Evolutionary conservation across 805 yeast species (phyloP).

Genomic region (Clavispora carvajalis): DNA sequence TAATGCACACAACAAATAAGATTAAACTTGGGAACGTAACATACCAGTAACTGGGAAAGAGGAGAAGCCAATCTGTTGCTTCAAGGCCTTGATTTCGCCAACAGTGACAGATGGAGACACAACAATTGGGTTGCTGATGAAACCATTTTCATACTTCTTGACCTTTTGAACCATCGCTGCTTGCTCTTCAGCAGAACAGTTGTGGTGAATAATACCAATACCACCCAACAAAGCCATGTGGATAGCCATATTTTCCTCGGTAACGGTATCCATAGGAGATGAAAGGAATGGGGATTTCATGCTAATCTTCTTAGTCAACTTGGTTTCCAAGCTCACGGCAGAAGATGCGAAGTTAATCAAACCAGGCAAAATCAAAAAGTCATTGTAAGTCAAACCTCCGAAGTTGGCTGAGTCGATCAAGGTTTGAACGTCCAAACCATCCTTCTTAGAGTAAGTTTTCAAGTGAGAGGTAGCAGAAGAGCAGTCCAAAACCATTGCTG

Average conservation of each 20-base stretch:
- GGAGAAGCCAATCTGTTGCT: conserved; percentile 77
- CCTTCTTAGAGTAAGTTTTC: conserved; percentile 60
- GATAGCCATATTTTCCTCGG: conserved; percentile 96
- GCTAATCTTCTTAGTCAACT: conserved; percentile 85
- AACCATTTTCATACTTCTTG: conserved; percentile 95
- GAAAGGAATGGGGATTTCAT: conserved; percentile 93
- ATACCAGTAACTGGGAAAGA: conserved; percentile 99
- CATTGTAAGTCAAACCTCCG: conserved; percentile 98
- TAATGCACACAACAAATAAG: not conserved
- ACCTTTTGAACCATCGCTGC: conserved; percentile 98
- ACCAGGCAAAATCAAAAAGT: conserved; percentile 92
- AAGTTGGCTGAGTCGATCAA: conserved; percentile 85
- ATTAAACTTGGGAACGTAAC: conserved; percentile 32
- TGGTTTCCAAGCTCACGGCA: conserved; percentile 72
- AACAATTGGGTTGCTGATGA: conserved; percentile 90
- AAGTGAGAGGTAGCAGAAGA: conserved; percentile 66
- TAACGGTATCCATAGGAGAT: conserved; percentile 99
- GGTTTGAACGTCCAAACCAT: conserved; percentile 78
- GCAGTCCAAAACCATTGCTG: conserved; percentile 32
- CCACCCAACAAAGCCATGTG: conserved; percentile 98
- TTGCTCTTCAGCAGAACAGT: conserved; percentile 94
- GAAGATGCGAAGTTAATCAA: conserved; percentile 85
- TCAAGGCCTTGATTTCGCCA: conserved; percentile 70
- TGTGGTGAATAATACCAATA: conserved; percentile 97
- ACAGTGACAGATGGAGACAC: conserved; percentile 73